Conservation (phyloP, 169 alveolate genomes). For the Plasmodium malariae region DNA sequence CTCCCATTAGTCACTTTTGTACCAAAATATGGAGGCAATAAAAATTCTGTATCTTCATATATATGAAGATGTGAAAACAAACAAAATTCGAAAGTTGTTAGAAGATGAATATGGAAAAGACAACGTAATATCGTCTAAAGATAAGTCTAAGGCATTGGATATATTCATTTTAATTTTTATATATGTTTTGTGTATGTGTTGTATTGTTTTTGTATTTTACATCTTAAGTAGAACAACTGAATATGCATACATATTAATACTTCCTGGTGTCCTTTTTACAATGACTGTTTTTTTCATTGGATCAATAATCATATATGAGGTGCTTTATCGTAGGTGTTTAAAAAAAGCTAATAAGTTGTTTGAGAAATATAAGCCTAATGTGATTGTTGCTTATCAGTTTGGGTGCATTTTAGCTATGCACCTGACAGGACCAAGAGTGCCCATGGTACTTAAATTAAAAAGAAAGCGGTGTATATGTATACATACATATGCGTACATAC, state of each 20-base stretch:
- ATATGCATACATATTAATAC: conserved; percentile 13
- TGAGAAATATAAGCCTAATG: conserved; percentile 34
- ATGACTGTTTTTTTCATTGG: conserved; percentile 39
- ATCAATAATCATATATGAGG: conserved; percentile 24
- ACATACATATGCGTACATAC: background rate
- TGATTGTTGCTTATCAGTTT: conserved; percentile 56
- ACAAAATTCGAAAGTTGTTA: conserved; percentile 11
- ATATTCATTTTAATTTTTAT: conserved; percentile 25
- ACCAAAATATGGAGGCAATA: conserved; percentile 23
- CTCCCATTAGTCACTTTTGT: background rate
- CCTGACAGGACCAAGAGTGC: conserved; percentile 20
- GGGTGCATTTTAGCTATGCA: conserved; percentile 65
- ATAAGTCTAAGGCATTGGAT: conserved; percentile 22
- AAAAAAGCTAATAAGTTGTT: conserved; percentile 30
- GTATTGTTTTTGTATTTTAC: conserved; percentile 18
- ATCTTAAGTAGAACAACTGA: background rate
- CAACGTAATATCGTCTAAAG: conserved; percentile 33
- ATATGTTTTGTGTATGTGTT: conserved; percentile 16
- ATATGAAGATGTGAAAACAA: conserved; percentile 38
- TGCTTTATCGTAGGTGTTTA: conserved; percentile 18
- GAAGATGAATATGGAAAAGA: conserved; percentile 46
- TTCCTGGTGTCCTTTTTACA: conserved; percentile 19
- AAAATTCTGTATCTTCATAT: conserved; percentile 67
- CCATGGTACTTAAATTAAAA: too few relatives aligned
- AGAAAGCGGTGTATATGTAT: background rate